Base-by-base conservation (phyloP, 345 rosid genomes). In the Populus simonii region DNA sequence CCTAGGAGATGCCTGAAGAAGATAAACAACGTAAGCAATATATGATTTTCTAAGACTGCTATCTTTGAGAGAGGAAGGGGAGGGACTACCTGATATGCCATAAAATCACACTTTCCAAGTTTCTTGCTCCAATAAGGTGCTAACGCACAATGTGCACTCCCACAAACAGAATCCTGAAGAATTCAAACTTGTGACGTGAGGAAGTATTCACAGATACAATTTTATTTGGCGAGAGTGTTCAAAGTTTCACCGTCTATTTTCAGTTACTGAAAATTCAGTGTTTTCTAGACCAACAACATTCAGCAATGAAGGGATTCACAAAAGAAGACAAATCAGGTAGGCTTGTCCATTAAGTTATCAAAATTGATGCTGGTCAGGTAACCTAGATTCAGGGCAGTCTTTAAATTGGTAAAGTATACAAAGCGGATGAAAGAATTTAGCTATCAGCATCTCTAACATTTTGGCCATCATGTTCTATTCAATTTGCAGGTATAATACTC, bases 101-200 rank as follows among this genome's bases (percentile, higher is more conserved):
- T 49, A 35, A 91, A 78, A 69, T 92, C 89, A 39, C 71, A 81
- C 55, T 94, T 94, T 55, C 89, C 88, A 61, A 92, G 85, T 85
- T 90, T 92, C 57, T 85, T 66, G 75, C 86, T 84, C 97, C 97
- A 94, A 70, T 92, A 92, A 29, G 84, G 72, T 74, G 92, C 93
- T 77, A 94, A 75, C 41, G 91, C 87, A 85, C 98, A 93, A 74
- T 92, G 89, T 22, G 95, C 97, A 78, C 93, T 88, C 43, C 98
- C 95, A 71, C 88, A 82, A 31, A 92, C 94, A 66, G 95, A 96
- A 83, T 93, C 98, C 98, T 94, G 86, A 63, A 74, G 35, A 65
- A 74, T 33, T 78, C n/a, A 74, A 68, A 66, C 33, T 15, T 35
- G 15, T 7, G 1, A 59, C 17, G 45, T 41, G 27, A 36, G 23